These are phyloP conservation scores for Cryptococcus sp. DNA, from an alignment of 1,284 basidiomycete species.

Conservation along the genomic window DNA sequence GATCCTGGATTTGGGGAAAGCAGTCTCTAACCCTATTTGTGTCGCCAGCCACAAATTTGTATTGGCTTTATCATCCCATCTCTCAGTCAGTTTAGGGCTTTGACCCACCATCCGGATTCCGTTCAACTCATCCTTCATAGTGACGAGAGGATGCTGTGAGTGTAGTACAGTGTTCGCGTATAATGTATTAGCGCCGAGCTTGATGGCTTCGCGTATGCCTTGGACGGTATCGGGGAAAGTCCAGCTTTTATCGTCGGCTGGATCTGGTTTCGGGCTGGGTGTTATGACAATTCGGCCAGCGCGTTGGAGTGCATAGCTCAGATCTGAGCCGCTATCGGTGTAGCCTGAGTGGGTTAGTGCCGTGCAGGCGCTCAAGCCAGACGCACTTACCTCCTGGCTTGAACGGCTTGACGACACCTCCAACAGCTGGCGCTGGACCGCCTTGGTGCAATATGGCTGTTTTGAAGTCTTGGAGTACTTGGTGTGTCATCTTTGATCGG, in stretches of 20 bases:
- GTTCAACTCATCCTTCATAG: constrained; percentile 10
- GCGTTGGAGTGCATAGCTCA: constrained; percentile 22
- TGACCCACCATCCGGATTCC: constrained; percentile 25
- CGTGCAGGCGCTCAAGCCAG: too few species aligned
- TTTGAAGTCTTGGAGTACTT: background rate
- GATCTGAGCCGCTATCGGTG: constrained; percentile 28
- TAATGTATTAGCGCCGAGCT: constrained; percentile 26
- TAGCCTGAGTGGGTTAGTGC: constrained; percentile 14
- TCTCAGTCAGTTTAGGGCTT: constrained; percentile 20
- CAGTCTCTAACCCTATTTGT: constrained; percentile 11
- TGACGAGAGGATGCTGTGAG: constrained; percentile 26
- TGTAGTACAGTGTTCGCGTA: constrained; percentile 33
- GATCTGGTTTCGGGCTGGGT: constrained; percentile 9
- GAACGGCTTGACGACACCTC: constrained; percentile 28
- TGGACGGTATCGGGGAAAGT: constrained; percentile 29
- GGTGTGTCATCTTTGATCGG: background rate
- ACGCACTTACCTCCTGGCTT: constrained; percentile 28
- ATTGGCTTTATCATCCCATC: constrained; percentile 33
- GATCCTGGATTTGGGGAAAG: constrained; percentile 19
- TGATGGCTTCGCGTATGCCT: constrained; percentile 20
- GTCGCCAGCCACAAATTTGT: constrained; percentile 25
- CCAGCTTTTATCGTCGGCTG: constrained; percentile 19
- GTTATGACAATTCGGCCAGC: constrained; percentile 12
- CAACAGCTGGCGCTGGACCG: constrained; percentile 17
- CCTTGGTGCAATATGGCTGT: constrained; percentile 21